phyloP scores from a whole-genome alignment of 208 protist genomes.

The Balamuthia mandrillaris region DNA sequence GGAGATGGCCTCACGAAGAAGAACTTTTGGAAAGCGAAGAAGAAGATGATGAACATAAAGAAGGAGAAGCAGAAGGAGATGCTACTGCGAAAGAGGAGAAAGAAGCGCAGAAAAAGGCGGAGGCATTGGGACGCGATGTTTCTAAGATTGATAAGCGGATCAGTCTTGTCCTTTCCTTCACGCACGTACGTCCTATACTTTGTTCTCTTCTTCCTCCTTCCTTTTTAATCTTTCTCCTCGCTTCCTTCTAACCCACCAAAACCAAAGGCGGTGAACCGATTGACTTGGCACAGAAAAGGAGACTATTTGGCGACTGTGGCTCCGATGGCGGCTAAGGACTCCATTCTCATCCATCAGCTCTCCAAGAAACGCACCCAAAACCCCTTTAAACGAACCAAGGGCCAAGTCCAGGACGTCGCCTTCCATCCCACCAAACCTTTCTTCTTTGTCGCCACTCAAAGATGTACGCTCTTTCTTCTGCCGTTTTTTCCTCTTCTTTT shows the following conservation, averaged over 20 bases:
- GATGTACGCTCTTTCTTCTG: background rate
- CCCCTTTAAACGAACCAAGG: slow-evolving; percentile 70
- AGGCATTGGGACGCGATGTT: background rate
- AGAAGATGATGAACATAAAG: no score
- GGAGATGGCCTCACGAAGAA: no score
- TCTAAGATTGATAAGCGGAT: background rate
- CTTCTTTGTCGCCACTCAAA: slow-evolving; percentile 94
- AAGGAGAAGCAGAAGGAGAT: no score
- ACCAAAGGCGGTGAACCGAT: slow-evolving; percentile 40
- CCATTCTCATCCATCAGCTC: slow-evolving; percentile 80
- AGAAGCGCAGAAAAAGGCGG: no score
- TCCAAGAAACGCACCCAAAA: slow-evolving; percentile 55
- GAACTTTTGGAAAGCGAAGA: no score
- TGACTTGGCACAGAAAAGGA: slow-evolving; percentile 80
- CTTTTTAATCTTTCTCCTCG: background rate
- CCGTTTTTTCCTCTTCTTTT: slow-evolving; percentile 13
- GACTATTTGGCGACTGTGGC: slow-evolving; percentile 78
- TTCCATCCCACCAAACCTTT: slow-evolving; percentile 98
- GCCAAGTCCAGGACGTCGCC: slow-evolving; percentile 56
- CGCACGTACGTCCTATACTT: no score
- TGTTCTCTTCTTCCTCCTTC: background rate
- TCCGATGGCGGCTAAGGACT: slow-evolving; percentile 55
- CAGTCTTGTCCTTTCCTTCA: background rate
- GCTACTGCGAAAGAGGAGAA: no score
- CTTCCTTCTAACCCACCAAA: no score